Evolutionary conservation across 371 early-diverging fungal species (phyloP), one percentile per base, ranked within the genome.

Genomic region (Phascolomyces articulosus): DNA sequence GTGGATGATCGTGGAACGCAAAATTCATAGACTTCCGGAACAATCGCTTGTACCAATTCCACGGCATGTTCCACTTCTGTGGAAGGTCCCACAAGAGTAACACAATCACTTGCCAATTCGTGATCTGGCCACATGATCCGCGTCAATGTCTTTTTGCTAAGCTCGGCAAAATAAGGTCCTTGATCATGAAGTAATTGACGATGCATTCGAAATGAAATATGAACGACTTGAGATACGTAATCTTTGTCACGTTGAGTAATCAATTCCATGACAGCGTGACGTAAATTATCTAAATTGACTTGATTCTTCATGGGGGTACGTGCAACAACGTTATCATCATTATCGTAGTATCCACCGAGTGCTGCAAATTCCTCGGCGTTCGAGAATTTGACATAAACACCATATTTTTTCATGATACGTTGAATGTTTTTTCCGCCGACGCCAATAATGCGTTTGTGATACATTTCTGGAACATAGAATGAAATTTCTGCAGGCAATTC

Each of bases 361-460:
- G 82, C 77, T 18, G 88, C 87, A 71, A 87, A 91, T 65, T 95
- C 95, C 57, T 93, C 93, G 0, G 90, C 85, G 60, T 90, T 93
- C 34, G 89, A 88, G 71, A 96, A 96, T 74, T 96, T 97, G 62
- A 97, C 95, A 69, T 95, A 96, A 3, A 97, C 96, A 23, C 95
- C 96, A 67, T 90, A 94, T 66, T 93, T 92, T 63, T 95, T 97
- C 98, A 97, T 97, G 70, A 96, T 94, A 51, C 91, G 83, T 66
- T 96, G 96, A 62, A 97, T 96, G 76, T 95, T 94, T 71, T 95
- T 96, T 65, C 97, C 97, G 4, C 94, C 95, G 20, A 91, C 93
- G 24, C 97, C 97, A 66, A 97, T 97, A 65, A 97, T 95, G 23
- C 95, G 89, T 75, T 95, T 96, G 80, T 97, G 97, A 68, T 90